Conservation (phyloP, 441 rosid genomes). For the Eutrema salsugineum region DNA sequence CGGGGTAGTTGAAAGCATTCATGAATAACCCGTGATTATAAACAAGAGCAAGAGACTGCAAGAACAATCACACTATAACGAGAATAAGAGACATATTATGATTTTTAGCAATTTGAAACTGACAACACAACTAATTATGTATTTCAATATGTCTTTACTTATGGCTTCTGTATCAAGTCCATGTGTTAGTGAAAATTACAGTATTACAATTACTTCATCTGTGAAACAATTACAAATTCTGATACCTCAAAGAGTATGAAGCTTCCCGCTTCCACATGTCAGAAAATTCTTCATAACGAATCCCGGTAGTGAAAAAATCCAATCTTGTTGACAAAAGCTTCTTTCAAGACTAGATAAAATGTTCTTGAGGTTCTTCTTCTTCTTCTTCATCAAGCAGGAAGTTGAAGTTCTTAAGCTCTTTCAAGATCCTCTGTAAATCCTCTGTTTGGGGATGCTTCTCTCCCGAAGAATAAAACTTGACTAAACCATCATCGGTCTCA, state of each 20-base stretch:
- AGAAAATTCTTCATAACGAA: neutral
- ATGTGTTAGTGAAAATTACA: too few species aligned
- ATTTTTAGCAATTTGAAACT: too few species aligned
- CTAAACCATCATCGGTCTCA: conserved; percentile 45
- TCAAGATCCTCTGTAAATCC: conserved; percentile 42
- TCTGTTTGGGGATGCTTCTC: conserved; percentile 51
- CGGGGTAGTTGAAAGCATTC: too few species aligned
- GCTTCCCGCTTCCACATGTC: neutral
- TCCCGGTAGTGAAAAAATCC: neutral
- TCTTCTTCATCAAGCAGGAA: neutral
- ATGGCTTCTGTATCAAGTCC: too few species aligned
- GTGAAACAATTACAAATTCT: neutral
- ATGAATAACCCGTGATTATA: too few species aligned
- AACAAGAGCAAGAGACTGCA: too few species aligned
- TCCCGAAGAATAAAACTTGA: conserved; percentile 58
- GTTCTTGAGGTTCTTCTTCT: conserved; percentile 5
- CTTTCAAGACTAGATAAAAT: neutral
- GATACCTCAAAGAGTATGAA: neutral
- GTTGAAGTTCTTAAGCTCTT: conserved; percentile 32
- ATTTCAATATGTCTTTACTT: too few species aligned
- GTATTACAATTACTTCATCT: neutral
- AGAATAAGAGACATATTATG: too few species aligned
- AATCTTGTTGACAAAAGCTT: neutral
- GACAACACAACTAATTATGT: too few species aligned
- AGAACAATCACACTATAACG: too few species aligned